phyloP scores from a whole-genome alignment of 352 stramenopile species.

The Elongisporangium anandrum region DNA sequence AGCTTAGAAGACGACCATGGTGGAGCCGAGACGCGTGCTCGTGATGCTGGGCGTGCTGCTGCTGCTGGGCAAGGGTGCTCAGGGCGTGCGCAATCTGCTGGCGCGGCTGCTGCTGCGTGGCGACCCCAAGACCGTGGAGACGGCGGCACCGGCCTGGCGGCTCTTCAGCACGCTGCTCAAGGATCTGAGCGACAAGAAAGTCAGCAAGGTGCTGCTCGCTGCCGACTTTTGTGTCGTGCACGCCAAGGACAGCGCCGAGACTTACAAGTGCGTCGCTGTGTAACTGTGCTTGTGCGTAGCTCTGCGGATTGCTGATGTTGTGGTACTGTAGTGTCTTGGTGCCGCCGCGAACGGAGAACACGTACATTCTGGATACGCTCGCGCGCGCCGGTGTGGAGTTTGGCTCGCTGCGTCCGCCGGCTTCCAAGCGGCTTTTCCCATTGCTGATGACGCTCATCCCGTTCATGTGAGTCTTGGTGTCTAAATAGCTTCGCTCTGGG shows the following conservation, averaged over 20 bases:
- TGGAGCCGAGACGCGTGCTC: slow-evolving; percentile 27
- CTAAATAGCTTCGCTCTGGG: neutral
- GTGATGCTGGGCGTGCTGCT: slow-evolving; percentile 36
- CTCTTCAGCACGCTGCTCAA: slow-evolving; percentile 73
- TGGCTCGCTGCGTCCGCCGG: slow-evolving; percentile 45
- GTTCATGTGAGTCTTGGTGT: slow-evolving; percentile 41
- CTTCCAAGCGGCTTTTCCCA: slow-evolving; percentile 39
- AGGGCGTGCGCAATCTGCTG: slow-evolving; percentile 23
- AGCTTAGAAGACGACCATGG: slow-evolving; percentile 6
- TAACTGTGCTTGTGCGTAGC: neutral
- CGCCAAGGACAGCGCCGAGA: slow-evolving; percentile 26
- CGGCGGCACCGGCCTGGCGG: slow-evolving; percentile 25
- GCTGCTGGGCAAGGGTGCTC: slow-evolving; percentile 28
- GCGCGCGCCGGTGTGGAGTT: slow-evolving; percentile 65
- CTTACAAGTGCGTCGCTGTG: slow-evolving; percentile 46
- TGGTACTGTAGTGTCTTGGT: slow-evolving; percentile 49
- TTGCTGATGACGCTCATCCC: slow-evolving; percentile 64
- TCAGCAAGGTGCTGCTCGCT: slow-evolving; percentile 65
- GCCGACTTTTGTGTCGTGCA: slow-evolving; percentile 55
- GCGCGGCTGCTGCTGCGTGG: slow-evolving; percentile 7
- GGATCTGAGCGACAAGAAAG: slow-evolving; percentile 37
- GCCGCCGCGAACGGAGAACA: slow-evolving; percentile 64
- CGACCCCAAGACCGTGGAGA: slow-evolving; percentile 11
- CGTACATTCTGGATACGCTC: slow-evolving; percentile 64
- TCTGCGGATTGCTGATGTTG: slow-evolving; percentile 5